Evolutionary conservation across 2,329 filamentous ascomycete genomes (phyloP).

Genomic region (Scytalidium lignicola): DNA sequence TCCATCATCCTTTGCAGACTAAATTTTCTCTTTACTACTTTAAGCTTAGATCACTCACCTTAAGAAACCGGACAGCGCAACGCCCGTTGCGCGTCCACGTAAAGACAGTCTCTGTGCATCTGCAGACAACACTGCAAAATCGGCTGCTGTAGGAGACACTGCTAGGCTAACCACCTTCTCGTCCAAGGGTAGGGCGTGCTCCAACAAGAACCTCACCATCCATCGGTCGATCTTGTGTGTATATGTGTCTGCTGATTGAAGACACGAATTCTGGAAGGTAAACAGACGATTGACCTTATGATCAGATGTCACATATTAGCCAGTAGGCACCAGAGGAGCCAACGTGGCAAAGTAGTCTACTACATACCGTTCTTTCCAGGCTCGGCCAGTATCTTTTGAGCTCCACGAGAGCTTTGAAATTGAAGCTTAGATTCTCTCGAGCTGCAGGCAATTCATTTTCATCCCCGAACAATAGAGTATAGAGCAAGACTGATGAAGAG

Average conservation of each 20-base stretch:
- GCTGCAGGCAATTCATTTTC: constrained; percentile 4
- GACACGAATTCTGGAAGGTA: constrained; percentile 10
- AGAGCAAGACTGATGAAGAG: constrained; percentile 30
- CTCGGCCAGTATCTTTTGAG: constrained; percentile 11
- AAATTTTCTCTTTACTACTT: too few species aligned
- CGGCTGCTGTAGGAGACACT: too few species aligned
- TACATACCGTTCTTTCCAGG: constrained; percentile 10
- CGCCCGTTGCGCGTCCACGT: too few species aligned
- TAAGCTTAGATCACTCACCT: too few species aligned
- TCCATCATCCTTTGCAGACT: too few species aligned
- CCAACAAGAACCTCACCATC: constrained; percentile 13
- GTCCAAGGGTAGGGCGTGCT: constrained; percentile 11
- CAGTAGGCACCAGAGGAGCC: too few species aligned
- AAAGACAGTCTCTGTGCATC: too few species aligned
- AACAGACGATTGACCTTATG: constrained; percentile 9
- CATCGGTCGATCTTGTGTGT: constrained; percentile 9
- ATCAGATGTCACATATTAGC: too few species aligned
- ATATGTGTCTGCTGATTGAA: constrained; percentile 4
- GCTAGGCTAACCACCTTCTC: too few species aligned
- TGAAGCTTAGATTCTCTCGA: constrained; percentile 6
- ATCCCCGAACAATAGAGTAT: constrained; percentile 28
- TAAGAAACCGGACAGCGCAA: too few species aligned
- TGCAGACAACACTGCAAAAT: too few species aligned
- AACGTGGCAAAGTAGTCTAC: too few species aligned
- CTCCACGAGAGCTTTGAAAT: constrained; percentile 13